Evolutionary conservation across 2,329 filamentous ascomycete species (phyloP).

Genomic region (Aspergillus jensenii): DNA sequence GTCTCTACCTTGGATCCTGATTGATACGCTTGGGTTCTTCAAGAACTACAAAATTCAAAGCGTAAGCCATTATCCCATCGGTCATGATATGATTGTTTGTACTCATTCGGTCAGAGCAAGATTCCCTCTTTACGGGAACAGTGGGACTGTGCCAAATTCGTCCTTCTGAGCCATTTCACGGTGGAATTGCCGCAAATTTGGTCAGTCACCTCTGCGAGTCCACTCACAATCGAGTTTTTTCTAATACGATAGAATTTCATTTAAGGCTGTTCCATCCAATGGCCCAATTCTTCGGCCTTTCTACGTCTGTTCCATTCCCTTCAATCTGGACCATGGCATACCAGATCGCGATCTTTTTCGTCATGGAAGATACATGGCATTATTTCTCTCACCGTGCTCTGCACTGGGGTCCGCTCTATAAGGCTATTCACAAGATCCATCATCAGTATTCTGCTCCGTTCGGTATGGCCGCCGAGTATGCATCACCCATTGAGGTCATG

Average conservation of each 20-base stretch:
- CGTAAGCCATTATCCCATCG: slow-evolving; percentile 51
- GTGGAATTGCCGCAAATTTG: slow-evolving; percentile 98
- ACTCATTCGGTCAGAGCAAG: slow-evolving; percentile 60
- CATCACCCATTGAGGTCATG: slow-evolving; percentile 96
- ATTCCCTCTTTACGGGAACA: slow-evolving; percentile 91
- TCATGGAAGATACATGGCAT: slow-evolving; percentile 96
- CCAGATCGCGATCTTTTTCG: slow-evolving; percentile 91
- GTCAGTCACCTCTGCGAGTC: slow-evolving; percentile 41
- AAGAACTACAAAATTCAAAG: slow-evolving; percentile 93
- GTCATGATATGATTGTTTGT: neutral
- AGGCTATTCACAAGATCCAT: slow-evolving; percentile 96
- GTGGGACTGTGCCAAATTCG: slow-evolving; percentile 88
- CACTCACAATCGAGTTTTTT: neutral
- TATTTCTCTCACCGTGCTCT: slow-evolving; percentile 94
- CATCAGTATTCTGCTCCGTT: slow-evolving; percentile 98
- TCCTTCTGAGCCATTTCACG: slow-evolving; percentile 93
- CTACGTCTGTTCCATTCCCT: slow-evolving; percentile 87
- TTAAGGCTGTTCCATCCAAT: slow-evolving; percentile 91
- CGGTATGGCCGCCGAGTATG: slow-evolving; percentile 94
- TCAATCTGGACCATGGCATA: slow-evolving; percentile 79
- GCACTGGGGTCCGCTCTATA: slow-evolving; percentile 95
- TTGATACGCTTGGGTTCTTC: slow-evolving; percentile 84
- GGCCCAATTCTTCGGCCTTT: slow-evolving; percentile 87
- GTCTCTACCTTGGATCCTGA: slow-evolving; percentile 85
- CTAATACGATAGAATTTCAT: neutral